Percentiles rank a stretch among this genome's conserved stretches.
Conservation (phyloP, 805 yeast genomes). For the Metschnikowia koreensis region DNA sequence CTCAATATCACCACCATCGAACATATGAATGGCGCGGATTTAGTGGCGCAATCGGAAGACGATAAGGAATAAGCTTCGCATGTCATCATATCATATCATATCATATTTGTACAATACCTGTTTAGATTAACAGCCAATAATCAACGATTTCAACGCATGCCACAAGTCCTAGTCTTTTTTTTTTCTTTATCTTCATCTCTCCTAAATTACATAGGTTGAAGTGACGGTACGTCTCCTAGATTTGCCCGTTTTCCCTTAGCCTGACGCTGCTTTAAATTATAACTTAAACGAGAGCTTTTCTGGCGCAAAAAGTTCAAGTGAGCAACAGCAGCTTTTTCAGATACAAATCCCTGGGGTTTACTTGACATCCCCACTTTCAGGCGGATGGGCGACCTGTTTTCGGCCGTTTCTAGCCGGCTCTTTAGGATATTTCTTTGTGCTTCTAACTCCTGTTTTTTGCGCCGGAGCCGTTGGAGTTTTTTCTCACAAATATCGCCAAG, state of each 20-base stretch:
- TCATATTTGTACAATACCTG: too few species aligned
- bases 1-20: conserved; percentile 35
- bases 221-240: conserved; percentile 14
- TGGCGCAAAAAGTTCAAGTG: conserved; percentile 39
- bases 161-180: neutral
- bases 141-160: neutral
- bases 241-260: conserved; percentile 6
- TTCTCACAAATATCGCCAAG: conserved; percentile 30
- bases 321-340: conserved; percentile 36
- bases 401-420: conserved; percentile 31
- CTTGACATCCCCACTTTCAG: conserved; percentile 12
- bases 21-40: conserved; percentile 33
- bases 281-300: conserved; percentile 44
- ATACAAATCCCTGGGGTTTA: conserved; percentile 18
- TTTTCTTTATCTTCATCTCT: neutral
- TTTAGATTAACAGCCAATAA: too few species aligned
- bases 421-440: conserved; percentile 42
- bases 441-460: conserved; percentile 30
- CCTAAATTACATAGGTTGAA: conserved; percentile 6
- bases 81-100: too few species aligned
- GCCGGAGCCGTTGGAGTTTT: conserved; percentile 33
- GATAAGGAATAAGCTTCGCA: neutral
- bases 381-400: conserved; percentile 6
- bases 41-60: conserved; percentile 7
- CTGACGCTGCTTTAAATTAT: neutral